Conservation (phyloP, 495 filamentous ascomycete species). For the Penicillium arizonense region DNA sequence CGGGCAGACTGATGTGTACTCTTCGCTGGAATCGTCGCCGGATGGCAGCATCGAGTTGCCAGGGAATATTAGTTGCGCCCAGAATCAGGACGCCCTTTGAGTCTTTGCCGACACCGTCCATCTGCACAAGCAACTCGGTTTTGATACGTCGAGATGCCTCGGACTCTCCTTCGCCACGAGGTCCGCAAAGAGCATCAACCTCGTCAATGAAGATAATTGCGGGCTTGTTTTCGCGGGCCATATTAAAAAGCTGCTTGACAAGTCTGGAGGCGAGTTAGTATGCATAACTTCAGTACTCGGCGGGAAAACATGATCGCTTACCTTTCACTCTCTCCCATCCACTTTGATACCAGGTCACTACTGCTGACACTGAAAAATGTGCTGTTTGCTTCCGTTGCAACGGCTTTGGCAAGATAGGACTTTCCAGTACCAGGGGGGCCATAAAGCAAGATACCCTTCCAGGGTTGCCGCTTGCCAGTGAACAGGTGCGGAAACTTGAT, state of each 20-base stretch:
- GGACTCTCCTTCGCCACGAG: slow-evolving; percentile 94
- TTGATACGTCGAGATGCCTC: slow-evolving; percentile 97
- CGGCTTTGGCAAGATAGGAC: slow-evolving; percentile 93
- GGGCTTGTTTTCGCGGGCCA: slow-evolving; percentile 97
- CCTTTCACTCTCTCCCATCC: slow-evolving; percentile 99
- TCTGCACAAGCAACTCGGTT: slow-evolving; percentile 96
- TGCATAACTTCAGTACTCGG: background rate
- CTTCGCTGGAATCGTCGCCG: slow-evolving; percentile 92
- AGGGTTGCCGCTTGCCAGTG: slow-evolving; percentile 93
- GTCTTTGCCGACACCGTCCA: slow-evolving; percentile 98
- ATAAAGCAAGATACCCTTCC: slow-evolving; percentile 97
- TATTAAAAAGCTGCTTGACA: slow-evolving; percentile 95
- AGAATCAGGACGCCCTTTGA: slow-evolving; percentile 91
- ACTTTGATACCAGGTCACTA: slow-evolving; percentile 95
- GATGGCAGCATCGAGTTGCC: slow-evolving; percentile 98
- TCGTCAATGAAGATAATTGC: slow-evolving; percentile 99
- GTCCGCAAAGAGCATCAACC: slow-evolving; percentile 94
- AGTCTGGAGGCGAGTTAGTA: slow-evolving; percentile 52
- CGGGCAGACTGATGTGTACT: slow-evolving; percentile 92
- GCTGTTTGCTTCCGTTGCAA: slow-evolving; percentile 97
- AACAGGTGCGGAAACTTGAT: slow-evolving; percentile 99
- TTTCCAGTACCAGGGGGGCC: slow-evolving; percentile 97
- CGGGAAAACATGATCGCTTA: slow-evolving; percentile 28
- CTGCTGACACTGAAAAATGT: slow-evolving; percentile 99
- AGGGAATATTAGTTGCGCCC: slow-evolving; percentile 97